phyloP scores from a whole-genome alignment of 768 basidiomycete genomes.

The Cytidiella melzeri region DNA sequence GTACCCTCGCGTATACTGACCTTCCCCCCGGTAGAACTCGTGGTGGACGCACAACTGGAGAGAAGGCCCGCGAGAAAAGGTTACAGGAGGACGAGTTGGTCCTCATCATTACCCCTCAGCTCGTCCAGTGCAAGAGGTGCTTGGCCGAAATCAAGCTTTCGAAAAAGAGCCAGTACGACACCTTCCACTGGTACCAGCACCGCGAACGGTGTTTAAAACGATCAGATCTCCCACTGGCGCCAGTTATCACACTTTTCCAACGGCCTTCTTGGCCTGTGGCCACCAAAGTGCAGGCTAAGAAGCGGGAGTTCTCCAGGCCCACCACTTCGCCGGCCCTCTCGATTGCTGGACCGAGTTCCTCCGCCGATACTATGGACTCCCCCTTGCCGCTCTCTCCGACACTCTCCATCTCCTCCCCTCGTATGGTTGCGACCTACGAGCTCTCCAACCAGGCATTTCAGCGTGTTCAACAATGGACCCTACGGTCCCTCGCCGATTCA shows the following conservation, averaged over 20 bases:
- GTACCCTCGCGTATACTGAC: neutral
- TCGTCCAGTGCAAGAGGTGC: slow-evolving; percentile 33
- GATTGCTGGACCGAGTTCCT: neutral
- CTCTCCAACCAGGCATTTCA: neutral
- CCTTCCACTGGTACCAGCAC: slow-evolving; percentile 64
- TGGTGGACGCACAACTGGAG: neutral
- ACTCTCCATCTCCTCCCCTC: neutral
- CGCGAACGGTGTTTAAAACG: slow-evolving; percentile 53
- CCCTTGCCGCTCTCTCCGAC: neutral
- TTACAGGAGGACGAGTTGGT: slow-evolving; percentile 12
- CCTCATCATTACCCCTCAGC: slow-evolving; percentile 9
- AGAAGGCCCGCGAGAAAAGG: slow-evolving; percentile 5
- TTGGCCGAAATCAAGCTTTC: slow-evolving; percentile 57
- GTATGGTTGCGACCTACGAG: neutral
- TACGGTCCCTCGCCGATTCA: neutral
- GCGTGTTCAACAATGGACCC: neutral
- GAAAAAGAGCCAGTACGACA: slow-evolving; percentile 58
- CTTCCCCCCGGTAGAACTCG: neutral
- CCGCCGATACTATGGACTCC: neutral
- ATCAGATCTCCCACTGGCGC: slow-evolving; percentile 19
- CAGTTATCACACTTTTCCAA: neutral
- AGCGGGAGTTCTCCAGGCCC: too few species aligned
- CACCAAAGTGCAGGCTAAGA: neutral
- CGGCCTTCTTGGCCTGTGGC: too few species aligned
- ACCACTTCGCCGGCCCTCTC: neutral